Conservation (phyloP, 345 rosid species). For the Syzygium grande region DNA sequence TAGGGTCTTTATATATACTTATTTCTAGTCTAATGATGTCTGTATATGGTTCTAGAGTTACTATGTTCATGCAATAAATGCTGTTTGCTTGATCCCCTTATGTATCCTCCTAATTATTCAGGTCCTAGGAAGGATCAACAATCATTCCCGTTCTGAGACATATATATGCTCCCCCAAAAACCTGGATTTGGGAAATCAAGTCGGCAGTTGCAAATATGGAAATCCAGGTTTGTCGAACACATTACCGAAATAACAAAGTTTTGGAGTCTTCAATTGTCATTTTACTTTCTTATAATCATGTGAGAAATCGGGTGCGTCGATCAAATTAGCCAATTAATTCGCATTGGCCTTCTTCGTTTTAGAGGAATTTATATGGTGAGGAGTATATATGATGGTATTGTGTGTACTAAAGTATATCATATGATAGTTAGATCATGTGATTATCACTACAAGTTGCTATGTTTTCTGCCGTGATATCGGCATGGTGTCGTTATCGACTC, state of each 20-base stretch:
- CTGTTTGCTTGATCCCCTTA: not conserved
- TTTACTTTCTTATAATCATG: not conserved
- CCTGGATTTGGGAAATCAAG: slow-evolving; percentile 29
- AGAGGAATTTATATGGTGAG: not conserved
- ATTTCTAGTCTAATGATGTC: not conserved
- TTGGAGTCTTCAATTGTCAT: not conserved
- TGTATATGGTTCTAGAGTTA: not conserved
- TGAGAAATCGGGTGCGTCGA: not conserved
- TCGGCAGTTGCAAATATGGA: slow-evolving; percentile 28
- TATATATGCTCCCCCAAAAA: slow-evolving; percentile 19
- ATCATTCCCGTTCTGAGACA: slow-evolving; percentile 10
- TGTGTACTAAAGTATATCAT: not conserved
- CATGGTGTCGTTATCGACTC: not conserved
- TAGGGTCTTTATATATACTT: not conserved
- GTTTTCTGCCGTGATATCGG: not conserved
- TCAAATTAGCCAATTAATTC: not conserved
- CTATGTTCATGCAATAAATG: not conserved
- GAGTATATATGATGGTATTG: not conserved
- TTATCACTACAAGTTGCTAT: not conserved
- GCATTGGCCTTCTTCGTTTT: not conserved
- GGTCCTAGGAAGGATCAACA: slow-evolving; percentile 16
- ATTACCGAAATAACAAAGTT: not conserved
- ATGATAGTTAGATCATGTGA: not conserved
- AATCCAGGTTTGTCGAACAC: slow-evolving; percentile 25
- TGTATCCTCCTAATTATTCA: slow-evolving; percentile 1